phyloP scores from a whole-genome alignment of 2,329 filamentous ascomycete genomes.

The Westerdykella sp. region DNA sequence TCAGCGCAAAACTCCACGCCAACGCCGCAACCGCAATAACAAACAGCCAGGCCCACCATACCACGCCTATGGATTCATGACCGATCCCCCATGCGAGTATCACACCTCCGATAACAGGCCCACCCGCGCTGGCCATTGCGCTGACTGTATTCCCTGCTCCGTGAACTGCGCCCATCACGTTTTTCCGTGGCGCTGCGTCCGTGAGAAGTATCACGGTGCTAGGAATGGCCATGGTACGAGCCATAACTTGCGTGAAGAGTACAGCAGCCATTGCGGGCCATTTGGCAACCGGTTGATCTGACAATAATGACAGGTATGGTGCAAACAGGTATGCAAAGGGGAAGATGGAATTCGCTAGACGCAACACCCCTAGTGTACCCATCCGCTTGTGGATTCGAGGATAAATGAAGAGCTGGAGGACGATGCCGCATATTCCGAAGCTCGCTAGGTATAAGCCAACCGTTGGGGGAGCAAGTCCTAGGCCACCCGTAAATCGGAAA shows the following conservation, averaged over 20 bases:
- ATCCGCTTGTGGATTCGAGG: constrained; percentile 35
- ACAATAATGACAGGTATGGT: constrained; percentile 37
- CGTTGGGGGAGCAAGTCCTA: constrained; percentile 39
- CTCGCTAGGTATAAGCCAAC: constrained; percentile 42
- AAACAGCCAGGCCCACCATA: constrained; percentile 50
- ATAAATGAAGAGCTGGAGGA: constrained; percentile 41
- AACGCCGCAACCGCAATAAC: constrained; percentile 44
- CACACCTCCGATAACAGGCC: constrained; percentile 52
- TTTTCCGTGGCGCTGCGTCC: constrained; percentile 50
- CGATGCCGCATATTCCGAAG: constrained; percentile 41
- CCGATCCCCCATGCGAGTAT: constrained; percentile 53
- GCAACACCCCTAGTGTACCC: constrained; percentile 36
- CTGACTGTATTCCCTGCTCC: constrained; percentile 53
- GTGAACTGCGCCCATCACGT: constrained; percentile 50
- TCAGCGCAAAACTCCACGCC: constrained; percentile 50
- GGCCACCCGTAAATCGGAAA: constrained; percentile 41
- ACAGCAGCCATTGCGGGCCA: constrained; percentile 38
- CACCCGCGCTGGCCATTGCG: constrained; percentile 52
- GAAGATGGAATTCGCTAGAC: constrained; percentile 37
- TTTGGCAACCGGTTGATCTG: constrained; percentile 25
- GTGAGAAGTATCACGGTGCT: constrained; percentile 55
- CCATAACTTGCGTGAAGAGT: constrained; percentile 38
- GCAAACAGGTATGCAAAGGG: constrained; percentile 39
- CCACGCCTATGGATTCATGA: constrained; percentile 50
- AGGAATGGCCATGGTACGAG: constrained; percentile 48